A percentile compares a stretch with the other conserved stretches of the same genome.
Evolutionary conservation across 225 moss, liverwort and hornwort genomes (phyloP).

Genomic region (Bryum argenteum): DNA sequence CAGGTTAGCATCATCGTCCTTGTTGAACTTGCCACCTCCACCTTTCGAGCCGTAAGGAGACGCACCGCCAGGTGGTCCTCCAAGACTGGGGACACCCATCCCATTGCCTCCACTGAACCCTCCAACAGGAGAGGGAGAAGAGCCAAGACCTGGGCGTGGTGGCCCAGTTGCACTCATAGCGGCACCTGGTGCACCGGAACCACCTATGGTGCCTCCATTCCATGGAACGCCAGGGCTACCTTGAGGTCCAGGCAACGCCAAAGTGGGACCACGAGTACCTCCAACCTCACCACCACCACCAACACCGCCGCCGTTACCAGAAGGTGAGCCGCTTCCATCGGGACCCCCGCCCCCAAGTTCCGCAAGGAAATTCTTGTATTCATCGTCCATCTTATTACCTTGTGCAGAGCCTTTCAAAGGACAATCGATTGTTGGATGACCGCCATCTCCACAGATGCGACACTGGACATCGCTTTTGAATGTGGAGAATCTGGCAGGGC

Average conservation of each 20-base stretch:
- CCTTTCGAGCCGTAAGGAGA: slow-evolving; percentile 61
- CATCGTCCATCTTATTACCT: slow-evolving; percentile 99
- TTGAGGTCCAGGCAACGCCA: slow-evolving; percentile 87
- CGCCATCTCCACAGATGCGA: slow-evolving; percentile 98
- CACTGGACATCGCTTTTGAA: slow-evolving; percentile 98
- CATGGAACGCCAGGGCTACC: slow-evolving; percentile 73
- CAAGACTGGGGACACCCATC: slow-evolving; percentile 63
- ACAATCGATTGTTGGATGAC: slow-evolving; percentile 99
- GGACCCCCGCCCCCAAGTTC: slow-evolving; percentile 92
- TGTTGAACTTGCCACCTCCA: slow-evolving; percentile 72
- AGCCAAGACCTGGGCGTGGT: slow-evolving; percentile 58
- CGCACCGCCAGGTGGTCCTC: slow-evolving; percentile 71
- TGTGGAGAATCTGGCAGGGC: slow-evolving; percentile 95
- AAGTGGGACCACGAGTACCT: slow-evolving; percentile 65
- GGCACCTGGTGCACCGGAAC: slow-evolving; percentile 61
- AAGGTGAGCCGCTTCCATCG: slow-evolving; percentile 62
- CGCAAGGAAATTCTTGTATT: slow-evolving; percentile 95
- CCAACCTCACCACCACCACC: slow-evolving; percentile 75
- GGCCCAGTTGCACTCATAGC: slow-evolving; percentile 53
- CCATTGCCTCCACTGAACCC: slow-evolving; percentile 66
- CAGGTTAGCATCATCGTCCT: slow-evolving; percentile 94
- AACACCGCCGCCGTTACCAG: slow-evolving; percentile 53
- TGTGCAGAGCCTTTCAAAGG: slow-evolving; percentile 95
- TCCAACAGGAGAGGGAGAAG: slow-evolving; percentile 52
- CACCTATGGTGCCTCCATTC: slow-evolving; percentile 69